phyloP scores from a whole-genome alignment of 2,329 filamentous ascomycete species.

The Clathrospora elynae region DNA sequence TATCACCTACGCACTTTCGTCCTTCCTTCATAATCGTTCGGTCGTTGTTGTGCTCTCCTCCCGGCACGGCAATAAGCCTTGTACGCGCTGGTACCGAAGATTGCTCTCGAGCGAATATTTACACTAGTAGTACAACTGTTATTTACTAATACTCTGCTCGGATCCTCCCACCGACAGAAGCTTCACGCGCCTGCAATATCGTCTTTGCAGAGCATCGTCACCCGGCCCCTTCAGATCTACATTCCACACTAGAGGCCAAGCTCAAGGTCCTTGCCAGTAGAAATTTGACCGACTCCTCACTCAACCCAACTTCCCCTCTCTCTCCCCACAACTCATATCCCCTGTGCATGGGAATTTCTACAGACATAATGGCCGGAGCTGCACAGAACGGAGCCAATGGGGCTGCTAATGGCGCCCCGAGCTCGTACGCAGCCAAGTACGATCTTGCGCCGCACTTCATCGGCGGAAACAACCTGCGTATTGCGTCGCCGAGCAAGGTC shows the following conservation, averaged over 20 bases:
- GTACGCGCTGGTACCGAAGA: conserved; percentile 4
- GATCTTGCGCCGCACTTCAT: conserved; percentile 92
- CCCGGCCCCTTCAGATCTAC: conserved; percentile 19
- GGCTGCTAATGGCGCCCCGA: conserved; percentile 59
- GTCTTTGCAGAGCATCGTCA: conserved; percentile 10
- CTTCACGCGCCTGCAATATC: conserved; percentile 7
- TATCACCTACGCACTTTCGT: conserved; percentile 17
- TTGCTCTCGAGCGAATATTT: conserved; percentile 12
- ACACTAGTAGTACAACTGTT: conserved; percentile 16
- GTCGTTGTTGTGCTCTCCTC: conserved; percentile 28
- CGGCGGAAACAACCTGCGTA: conserved; percentile 85
- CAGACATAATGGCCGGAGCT: conserved; percentile 44
- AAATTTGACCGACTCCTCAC: conserved; percentile 34
- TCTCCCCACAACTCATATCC: conserved; percentile 19
- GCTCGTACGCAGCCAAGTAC: conserved; percentile 78
- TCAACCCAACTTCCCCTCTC: conserved; percentile 19
- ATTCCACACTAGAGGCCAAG: conserved; percentile 28
- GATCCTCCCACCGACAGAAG: conserved; percentile 26
- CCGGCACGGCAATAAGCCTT: conserved; percentile 16
- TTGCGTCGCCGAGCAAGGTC: conserved; percentile 81
- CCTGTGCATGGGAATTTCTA: conserved; percentile 35
- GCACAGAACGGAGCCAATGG: conserved; percentile 46
- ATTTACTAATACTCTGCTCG: conserved; percentile 30
- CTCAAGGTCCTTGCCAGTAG: conserved; percentile 25
- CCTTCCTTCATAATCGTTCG: conserved; percentile 8